Evolutionary conservation across 345 rosid species (phyloP), one percentile per base, ranked within the genome.

Genomic region (Populus alba): DNA sequence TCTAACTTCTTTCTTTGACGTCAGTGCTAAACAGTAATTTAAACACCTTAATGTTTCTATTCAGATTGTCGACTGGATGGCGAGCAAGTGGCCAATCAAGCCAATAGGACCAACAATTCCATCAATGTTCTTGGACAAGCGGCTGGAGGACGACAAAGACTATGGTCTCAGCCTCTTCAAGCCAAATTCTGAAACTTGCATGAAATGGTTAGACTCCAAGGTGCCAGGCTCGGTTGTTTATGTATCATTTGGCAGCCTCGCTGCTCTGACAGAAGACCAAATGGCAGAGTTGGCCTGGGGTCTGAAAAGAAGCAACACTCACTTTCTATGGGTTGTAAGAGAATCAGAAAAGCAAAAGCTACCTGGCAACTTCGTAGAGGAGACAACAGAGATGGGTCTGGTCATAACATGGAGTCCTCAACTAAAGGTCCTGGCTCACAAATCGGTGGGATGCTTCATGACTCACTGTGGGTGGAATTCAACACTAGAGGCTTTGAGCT

Each of bases 381-480:
- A 87, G 27, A 71, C 69, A 11, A 55, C 83, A 15, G 83, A 83
- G 18, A 87, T 41, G 38, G 91, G 87, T 1, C 17, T 91, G 51
- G 70, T 90, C 5, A 78, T 87, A 76, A 77, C 69, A 20, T 91
- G 96, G 96, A 74, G 88, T 75, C 89, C 90, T 25, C 95, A 91
- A 47, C 80, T 85, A 11, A 79, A 90, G 68, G 85, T 87, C 11
- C 65, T 91, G 8, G 83, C 91, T 17, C 77, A 81, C 77, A 82
- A 76, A 62, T 80, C 90, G 9, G 68, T 85, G 0, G 95, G 93
- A 57, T 91, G 92, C 63, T 91, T 91, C 77, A 73, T 91, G 53
- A 90, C 87, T 2, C 95, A 91, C 17, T 85, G 91, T 61, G 92
- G 95, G 1, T 91, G 95, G 95, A 91, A 91, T 70, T 89, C 89